A percentile compares a stretch with the other conserved stretches of the same genome.
Evolutionary conservation across 495 filamentous ascomycete species (phyloP).

Genomic region (Penicillium robsamsonii): DNA sequence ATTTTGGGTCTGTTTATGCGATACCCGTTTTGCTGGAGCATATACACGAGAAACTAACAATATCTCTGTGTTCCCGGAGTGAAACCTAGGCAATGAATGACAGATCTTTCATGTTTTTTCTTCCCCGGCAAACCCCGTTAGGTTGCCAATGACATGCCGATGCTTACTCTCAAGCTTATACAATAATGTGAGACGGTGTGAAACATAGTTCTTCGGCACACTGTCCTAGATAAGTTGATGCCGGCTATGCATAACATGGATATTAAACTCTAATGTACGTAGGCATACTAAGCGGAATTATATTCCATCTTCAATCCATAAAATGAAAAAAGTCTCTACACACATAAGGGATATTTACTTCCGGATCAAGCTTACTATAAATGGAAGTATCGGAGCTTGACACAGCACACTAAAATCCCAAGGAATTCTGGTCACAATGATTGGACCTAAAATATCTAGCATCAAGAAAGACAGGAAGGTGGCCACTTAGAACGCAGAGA

Average conservation of each 20-base stretch:
- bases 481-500: not conserved
- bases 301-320: not conserved
- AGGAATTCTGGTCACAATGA: not conserved
- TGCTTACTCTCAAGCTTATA: not conserved
- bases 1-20: not conserved
- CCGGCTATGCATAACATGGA: not conserved
- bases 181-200: not conserved
- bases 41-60: not conserved
- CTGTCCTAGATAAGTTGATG: not conserved
- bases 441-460: not conserved
- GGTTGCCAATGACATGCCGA: not conserved
- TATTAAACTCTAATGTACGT: not conserved
- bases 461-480: constrained; percentile 6
- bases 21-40: not conserved
- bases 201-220: not conserved
- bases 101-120: not conserved
- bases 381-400: not conserved
- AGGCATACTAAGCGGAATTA: not conserved
- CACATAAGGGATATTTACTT: not conserved
- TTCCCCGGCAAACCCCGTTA: too few species aligned
- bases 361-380: not conserved
- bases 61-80: not conserved
- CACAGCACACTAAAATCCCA: not conserved
- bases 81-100: not conserved
- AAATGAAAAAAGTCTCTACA: not conserved